Evolutionary conservation across 2,329 filamentous ascomycete genomes (phyloP).

Genomic region (Calonectria honghensis): DNA sequence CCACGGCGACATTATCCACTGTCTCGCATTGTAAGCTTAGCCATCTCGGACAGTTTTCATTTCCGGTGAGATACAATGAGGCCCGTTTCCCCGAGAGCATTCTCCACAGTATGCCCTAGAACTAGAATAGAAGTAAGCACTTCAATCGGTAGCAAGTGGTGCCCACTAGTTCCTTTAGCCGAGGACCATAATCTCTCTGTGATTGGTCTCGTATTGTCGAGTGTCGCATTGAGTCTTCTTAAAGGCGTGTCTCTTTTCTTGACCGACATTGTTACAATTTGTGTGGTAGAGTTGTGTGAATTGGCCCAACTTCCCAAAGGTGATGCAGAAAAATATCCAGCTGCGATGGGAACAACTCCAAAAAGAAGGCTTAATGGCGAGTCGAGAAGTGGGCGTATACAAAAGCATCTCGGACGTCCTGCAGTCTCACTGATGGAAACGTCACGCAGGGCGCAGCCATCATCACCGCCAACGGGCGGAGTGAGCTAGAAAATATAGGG

Average conservation of each 20-base stretch:
- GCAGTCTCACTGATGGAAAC: constrained; percentile 7
- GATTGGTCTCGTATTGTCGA: background rate
- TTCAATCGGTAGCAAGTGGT: background rate
- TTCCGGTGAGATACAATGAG: background rate
- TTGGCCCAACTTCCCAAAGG: background rate
- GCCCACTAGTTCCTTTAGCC: background rate
- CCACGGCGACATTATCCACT: background rate
- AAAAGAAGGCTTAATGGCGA: background rate
- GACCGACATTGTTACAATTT: background rate
- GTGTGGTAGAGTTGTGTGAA: background rate
- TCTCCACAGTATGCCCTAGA: background rate
- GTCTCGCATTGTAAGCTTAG: background rate
- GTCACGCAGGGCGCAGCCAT: constrained; percentile 2
- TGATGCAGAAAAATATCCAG: background rate
- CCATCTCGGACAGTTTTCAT: constrained; percentile 11
- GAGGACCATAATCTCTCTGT: background rate
- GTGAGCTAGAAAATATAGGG: background rate
- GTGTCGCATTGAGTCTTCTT: background rate
- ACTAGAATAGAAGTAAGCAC: background rate
- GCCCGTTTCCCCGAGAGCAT: background rate
- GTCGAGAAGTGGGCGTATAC: constrained; percentile 19
- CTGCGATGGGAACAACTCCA: background rate
- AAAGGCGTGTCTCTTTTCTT: background rate
- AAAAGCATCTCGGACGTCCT: background rate
- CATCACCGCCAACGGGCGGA: background rate